Conservation (phyloP, 2,329 filamentous ascomycete species). For the Cytospora paraplurivora region DNA sequence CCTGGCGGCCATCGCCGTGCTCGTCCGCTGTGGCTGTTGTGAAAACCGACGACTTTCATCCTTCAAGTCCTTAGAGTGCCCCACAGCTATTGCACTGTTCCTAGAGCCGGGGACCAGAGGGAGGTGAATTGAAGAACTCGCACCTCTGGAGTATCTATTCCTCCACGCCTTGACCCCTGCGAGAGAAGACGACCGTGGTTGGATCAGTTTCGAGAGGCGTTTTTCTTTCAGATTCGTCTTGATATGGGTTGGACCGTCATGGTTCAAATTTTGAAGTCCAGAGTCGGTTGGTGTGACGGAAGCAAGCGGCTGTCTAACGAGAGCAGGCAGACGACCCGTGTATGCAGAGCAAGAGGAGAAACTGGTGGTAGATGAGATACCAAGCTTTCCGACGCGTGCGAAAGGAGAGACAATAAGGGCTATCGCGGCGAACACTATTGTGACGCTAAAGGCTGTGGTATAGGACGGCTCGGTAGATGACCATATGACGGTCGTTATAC, state of each 20-base stretch:
- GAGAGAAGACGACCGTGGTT: conserved; percentile 14
- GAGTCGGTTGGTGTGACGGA: background rate
- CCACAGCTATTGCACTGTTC: background rate
- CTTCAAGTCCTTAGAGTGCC: background rate
- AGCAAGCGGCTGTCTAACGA: background rate
- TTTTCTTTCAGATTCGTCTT: background rate
- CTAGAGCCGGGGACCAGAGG: background rate
- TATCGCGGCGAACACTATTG: background rate
- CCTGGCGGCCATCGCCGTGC: conserved; percentile 9
- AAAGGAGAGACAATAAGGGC: conserved; percentile 4
- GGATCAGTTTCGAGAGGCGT: conserved; percentile 2
- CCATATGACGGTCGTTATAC: conserved; percentile 15
- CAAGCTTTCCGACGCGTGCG: conserved; percentile 3
- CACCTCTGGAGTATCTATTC: background rate
- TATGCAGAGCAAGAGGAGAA: background rate
- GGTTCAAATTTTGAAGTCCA: background rate
- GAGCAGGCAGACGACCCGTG: background rate
- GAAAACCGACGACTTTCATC: background rate
- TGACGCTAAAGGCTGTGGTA: conserved; percentile 3
- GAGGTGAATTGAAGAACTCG: background rate
- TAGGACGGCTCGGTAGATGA: conserved; percentile 8
- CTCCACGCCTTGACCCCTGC: background rate
- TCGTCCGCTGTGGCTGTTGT: conserved; percentile 1
- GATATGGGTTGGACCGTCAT: background rate
- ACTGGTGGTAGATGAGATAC: conserved; percentile 5